Percentiles rank a stretch among this genome's conserved stretches.
Conservation (phyloP, 116 monocot genomes). For the Thalassia testudinum region DNA sequence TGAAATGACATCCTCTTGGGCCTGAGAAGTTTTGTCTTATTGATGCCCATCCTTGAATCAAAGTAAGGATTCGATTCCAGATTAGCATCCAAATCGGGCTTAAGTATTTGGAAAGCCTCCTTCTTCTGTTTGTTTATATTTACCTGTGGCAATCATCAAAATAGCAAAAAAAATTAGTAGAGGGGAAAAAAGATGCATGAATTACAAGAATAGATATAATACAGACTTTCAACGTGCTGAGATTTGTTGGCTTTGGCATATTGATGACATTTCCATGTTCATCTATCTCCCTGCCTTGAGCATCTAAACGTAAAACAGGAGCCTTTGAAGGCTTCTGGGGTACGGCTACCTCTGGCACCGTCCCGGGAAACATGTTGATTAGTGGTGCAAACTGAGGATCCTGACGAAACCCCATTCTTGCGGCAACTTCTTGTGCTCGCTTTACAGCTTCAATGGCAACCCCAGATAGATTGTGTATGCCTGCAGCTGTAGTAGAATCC, state of each 20-base stretch:
- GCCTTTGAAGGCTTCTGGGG: constrained; percentile 63
- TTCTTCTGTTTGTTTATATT: constrained; percentile 99
- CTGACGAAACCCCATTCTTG: constrained; percentile 74
- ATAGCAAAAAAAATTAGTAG: neutral
- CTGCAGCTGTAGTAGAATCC: constrained; percentile 7
- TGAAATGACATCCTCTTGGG: constrained; percentile 80
- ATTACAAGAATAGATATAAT: neutral
- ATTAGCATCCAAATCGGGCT: constrained; percentile 67
- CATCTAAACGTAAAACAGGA: constrained; percentile 81
- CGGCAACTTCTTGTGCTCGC: constrained; percentile 81
- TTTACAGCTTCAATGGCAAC: constrained; percentile 77
- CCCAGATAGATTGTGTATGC: constrained; percentile 20
- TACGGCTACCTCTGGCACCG: constrained; percentile 26
- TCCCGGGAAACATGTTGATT: constrained; percentile 87
- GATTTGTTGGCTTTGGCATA: constrained; percentile 50
- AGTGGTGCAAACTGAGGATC: constrained; percentile 90
- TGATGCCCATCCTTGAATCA: constrained; percentile 67
- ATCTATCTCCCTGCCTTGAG: constrained; percentile 83
- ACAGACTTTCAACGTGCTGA: constrained; percentile 85
- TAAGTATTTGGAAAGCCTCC: constrained; percentile 93
- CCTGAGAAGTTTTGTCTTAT: constrained; percentile 74
- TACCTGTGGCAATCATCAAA: constrained; percentile 25
- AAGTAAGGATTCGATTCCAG: constrained; percentile 45
- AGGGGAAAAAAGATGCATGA: neutral
- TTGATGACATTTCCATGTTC: constrained; percentile 80